A percentile compares a stretch with the other conserved stretches of the same genome.
Conservation (phyloP, 2,329 filamentous ascomycete genomes). For the Clonostachys sp. region DNA sequence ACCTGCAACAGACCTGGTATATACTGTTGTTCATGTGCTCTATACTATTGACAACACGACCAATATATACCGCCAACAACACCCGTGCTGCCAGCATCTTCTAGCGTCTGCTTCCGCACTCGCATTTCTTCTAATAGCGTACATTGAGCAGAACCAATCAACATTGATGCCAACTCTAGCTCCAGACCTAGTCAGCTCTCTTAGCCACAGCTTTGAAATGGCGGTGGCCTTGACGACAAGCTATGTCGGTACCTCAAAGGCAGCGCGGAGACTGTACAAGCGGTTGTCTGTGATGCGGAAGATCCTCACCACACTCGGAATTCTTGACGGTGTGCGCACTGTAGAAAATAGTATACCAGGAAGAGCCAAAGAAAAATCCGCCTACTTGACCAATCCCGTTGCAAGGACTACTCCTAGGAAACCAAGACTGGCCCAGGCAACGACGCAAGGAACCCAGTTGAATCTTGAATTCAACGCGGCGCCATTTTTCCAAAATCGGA, state of each 20-base stretch:
- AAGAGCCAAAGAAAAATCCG: conserved; percentile 29
- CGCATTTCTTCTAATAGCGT: conserved; percentile 2
- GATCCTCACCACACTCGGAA: no score
- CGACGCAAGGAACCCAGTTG: no score
- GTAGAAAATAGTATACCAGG: conserved; percentile 24
- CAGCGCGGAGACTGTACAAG: not conserved
- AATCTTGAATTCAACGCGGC: no score
- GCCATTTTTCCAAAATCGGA: no score
- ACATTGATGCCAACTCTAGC: no score
- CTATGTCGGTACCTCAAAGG: not conserved
- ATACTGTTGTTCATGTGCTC: not conserved
- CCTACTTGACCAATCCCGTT: conserved; percentile 38
- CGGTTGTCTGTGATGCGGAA: not conserved
- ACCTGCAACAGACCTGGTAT: not conserved
- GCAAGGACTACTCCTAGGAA: conserved; percentile 14
- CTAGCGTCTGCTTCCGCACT: not conserved
- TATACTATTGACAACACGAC: conserved; percentile 1
- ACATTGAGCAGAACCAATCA: conserved; percentile 1
- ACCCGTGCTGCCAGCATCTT: conserved; percentile 1
- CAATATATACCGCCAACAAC: conserved; percentile 1
- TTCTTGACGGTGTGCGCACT: not conserved
- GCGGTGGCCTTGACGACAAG: not conserved
- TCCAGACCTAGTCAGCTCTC: not conserved
- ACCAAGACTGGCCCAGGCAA: no score
- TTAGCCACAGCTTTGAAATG: conserved; percentile 1